These are phyloP conservation scores for Protomyces inouyei DNA, from an alignment of 1,139 yeast genomes.

Conservation along the genomic window DNA sequence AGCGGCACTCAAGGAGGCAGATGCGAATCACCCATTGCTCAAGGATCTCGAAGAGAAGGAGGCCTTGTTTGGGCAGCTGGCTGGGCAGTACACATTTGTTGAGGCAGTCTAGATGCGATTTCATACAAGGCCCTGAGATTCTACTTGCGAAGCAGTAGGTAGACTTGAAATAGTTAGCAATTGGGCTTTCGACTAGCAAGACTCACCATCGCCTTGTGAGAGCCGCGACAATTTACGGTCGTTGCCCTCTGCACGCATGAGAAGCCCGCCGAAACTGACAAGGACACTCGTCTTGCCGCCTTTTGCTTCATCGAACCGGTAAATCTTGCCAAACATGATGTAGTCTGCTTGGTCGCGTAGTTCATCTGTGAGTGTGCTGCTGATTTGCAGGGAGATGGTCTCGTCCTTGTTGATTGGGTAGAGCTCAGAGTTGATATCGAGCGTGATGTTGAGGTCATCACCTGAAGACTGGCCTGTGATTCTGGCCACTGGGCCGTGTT, in stretches of 20 bases:
- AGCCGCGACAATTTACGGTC: constrained; percentile 81
- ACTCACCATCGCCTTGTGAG: constrained; percentile 71
- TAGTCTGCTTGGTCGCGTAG: constrained; percentile 96
- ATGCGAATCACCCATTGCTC: constrained; percentile 51
- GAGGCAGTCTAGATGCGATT: not conserved
- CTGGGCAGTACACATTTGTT: constrained; percentile 47
- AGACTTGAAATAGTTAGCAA: constrained; percentile 44
- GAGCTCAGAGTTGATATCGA: constrained; percentile 88
- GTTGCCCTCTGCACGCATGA: constrained; percentile 91
- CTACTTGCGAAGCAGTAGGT: constrained; percentile 73
- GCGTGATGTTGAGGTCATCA: constrained; percentile 73
- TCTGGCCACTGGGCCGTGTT: constrained; percentile 55
- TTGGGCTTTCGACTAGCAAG: not conserved
- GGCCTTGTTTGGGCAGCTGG: constrained; percentile 54
- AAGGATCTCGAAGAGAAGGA: constrained; percentile 52
- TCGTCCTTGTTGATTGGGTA: constrained; percentile 79
- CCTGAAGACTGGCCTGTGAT: constrained; percentile 83
- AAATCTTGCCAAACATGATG: constrained; percentile 97
- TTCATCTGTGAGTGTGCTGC: constrained; percentile 61
- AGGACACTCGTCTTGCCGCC: constrained; percentile 64
- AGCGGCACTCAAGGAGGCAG: constrained; percentile 43
- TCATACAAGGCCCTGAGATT: not conserved
- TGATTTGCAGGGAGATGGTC: constrained; percentile 81
- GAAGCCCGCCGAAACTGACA: constrained; percentile 91
- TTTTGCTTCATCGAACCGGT: constrained; percentile 86